Conservation (phyloP, 805 yeast genomes). For the Torulaspora indica region DNA sequence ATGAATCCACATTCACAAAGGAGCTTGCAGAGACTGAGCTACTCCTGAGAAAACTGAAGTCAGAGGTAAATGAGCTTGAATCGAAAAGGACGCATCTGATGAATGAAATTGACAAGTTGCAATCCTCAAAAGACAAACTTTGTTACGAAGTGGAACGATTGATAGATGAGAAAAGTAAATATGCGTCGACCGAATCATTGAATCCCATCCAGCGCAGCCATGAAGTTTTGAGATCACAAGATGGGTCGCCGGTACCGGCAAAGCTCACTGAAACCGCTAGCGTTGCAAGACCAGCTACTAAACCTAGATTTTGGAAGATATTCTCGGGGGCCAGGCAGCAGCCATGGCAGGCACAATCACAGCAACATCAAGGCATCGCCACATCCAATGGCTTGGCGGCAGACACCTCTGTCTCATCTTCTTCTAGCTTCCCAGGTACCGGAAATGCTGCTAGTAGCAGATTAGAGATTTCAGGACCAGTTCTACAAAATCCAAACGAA, state of each 20-base stretch:
- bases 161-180: constrained; percentile 15
- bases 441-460: constrained; percentile 15
- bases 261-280: constrained; percentile 25
- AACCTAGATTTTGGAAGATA: constrained; percentile 35
- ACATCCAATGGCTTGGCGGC: neutral
- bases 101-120: constrained; percentile 51
- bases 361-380: constrained; percentile 1
- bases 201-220: constrained; percentile 9
- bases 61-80: constrained; percentile 41
- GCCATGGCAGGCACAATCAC: constrained; percentile 7
- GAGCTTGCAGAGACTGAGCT: constrained; percentile 34
- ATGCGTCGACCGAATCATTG: constrained; percentile 17
- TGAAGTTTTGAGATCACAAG: constrained; percentile 9
- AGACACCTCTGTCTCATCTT: constrained; percentile 8
- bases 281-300: constrained; percentile 25
- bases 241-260: constrained; percentile 2
- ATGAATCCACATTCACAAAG: constrained; percentile 14
- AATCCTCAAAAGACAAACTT: constrained; percentile 44
- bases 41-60: constrained; percentile 39
- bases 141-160: constrained; percentile 42
- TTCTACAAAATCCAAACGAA: constrained; percentile 37
- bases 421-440: constrained; percentile 8
- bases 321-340: constrained; percentile 23
- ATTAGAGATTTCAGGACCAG: constrained; percentile 37
- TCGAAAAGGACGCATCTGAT: constrained; percentile 42